Conservation (phyloP, 768 basidiomycete species). For the Auricularia sp. region DNA sequence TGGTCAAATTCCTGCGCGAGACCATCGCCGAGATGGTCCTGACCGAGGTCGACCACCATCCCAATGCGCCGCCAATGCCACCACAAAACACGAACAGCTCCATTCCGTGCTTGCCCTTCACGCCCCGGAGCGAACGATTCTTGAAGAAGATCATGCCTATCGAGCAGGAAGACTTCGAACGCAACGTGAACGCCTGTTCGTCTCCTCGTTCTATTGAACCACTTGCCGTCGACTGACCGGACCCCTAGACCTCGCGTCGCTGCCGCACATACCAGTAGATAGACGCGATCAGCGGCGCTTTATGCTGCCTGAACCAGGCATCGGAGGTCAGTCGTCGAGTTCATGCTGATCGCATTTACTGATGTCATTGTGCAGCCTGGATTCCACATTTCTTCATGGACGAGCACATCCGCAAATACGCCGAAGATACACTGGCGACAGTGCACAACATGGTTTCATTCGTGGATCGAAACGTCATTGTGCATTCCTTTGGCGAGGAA, state of each 20-base stretch:
- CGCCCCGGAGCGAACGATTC: neutral
- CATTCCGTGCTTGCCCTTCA: neutral
- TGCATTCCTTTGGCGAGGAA: neutral
- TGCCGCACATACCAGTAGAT: neutral
- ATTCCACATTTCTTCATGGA: neutral
- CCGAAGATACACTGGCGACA: neutral
- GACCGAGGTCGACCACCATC: neutral
- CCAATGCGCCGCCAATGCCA: neutral
- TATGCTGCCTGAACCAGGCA: neutral
- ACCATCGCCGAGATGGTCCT: neutral
- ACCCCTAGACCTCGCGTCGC: neutral
- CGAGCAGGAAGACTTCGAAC: neutral
- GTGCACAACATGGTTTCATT: neutral
- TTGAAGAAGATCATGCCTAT: neutral
- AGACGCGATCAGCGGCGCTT: neutral
- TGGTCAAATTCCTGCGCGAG: neutral
- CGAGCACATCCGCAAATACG: neutral
- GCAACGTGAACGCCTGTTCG: neutral
- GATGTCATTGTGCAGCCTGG: neutral
- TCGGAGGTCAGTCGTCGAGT: neutral
- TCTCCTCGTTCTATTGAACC: neutral
- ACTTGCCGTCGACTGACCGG: neutral
- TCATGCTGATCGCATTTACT: no score
- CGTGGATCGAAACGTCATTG: neutral
- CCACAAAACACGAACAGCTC: neutral